Evolutionary conservation across 768 basidiomycete species (phyloP), one percentile per base, ranked within the genome.

Genomic region (Boletellus emodensis): DNA sequence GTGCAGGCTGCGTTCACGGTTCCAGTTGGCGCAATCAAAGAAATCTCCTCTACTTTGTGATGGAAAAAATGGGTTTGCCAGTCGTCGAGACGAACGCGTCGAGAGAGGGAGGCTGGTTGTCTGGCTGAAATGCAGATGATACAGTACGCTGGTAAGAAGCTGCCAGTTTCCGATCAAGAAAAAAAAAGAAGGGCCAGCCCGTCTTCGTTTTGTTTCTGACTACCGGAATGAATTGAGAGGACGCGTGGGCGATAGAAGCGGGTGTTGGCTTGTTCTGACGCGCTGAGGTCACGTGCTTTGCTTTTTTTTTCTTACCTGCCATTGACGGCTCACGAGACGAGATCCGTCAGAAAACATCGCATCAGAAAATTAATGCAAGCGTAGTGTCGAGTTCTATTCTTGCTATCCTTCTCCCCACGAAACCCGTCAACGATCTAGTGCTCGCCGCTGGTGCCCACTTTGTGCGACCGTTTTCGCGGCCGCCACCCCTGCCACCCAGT

Each of bases 401-500:
- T 38, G 14, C 26, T 15, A 11, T 37, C n/a, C 36, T 9, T 6
- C 10, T 30, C 30, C 30, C 10, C 3, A 7, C 10, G 30, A 30
- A 7, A 30, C 30, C 4, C 28, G 28, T 42, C 40, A 42, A 28
- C 17, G 36, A 9, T 38, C 13, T 28, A 30, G 14, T 20, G 36
- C 20, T 22, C 12, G 48, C 51, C 53, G 52, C 22, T 17, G n/a
- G 14, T 17, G 45, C 30, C 26, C 14, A 36, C 51, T 55, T 43
- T 52, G 49, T 20, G 51, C 60, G 35, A 62, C 53, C 34, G 35
- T 36, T 26, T 57, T 65, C 30, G 63, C 59, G 34, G 59, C 59
- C 18, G 47, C 55, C 7, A 65, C 63, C 1, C 56, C 61, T 1
- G 40, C 49, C 6, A 55, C 36, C 53, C 54, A 54, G 33, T 54